Conservation (phyloP, 345 rosid species). For the Passiflora organensis region DNA sequence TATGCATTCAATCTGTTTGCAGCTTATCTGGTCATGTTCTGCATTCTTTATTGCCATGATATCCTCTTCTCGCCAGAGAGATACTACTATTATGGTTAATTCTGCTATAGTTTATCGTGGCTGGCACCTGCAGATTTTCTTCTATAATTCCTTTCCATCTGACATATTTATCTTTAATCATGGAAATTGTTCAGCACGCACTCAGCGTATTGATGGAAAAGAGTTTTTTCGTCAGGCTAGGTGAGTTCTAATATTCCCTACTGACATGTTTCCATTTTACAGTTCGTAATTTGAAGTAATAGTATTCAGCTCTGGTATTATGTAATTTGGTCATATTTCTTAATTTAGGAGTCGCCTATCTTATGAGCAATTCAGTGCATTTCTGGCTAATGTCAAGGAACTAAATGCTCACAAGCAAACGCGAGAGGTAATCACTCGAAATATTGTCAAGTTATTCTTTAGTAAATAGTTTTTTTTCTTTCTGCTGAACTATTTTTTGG, state of each 20-base stretch:
- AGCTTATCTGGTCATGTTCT: too few relatives aligned
- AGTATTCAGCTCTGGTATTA: neutral
- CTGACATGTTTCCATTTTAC: too few relatives aligned
- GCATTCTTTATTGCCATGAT: too few relatives aligned
- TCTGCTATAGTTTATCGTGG: too few relatives aligned
- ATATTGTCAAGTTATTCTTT: neutral
- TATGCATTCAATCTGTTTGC: neutral
- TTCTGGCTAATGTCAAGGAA: constrained; percentile 86
- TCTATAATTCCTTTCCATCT: too few relatives aligned
- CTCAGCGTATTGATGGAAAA: constrained; percentile 83
- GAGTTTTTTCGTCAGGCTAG: constrained; percentile 98
- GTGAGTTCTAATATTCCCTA: constrained; percentile 29
- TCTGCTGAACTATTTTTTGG: neutral
- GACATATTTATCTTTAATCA: constrained; percentile 3
- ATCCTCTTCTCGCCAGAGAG: neutral
- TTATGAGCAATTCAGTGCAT: constrained; percentile 89
- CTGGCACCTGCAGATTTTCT: too few relatives aligned
- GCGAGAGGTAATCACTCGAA: constrained; percentile 54
- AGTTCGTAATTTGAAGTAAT: neutral
- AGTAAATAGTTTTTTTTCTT: neutral
- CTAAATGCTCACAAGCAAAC: constrained; percentile 86
- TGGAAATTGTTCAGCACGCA: constrained; percentile 35
- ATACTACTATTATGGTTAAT: neutral
- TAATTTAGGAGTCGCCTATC: constrained; percentile 76
- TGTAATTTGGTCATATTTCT: constrained; percentile 8